Conservation (phyloP, 345 rosid genomes). For the Boechera stricta region DNA sequence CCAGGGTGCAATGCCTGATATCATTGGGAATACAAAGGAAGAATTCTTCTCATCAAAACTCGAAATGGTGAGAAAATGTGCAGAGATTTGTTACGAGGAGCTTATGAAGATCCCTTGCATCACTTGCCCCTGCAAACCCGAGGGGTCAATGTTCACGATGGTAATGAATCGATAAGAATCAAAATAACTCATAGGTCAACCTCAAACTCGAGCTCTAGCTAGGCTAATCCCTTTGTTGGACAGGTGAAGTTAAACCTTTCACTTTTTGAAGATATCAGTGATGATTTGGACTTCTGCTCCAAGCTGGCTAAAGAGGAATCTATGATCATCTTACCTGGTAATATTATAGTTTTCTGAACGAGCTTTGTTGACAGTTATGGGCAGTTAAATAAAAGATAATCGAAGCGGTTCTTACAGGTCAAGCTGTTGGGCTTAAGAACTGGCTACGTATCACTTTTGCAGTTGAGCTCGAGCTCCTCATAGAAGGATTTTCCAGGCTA, state of each 20-base stretch:
- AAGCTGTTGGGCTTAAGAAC: slow-evolving; percentile 59
- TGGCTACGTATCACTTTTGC: slow-evolving; percentile 72
- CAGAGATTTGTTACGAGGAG: slow-evolving; percentile 47
- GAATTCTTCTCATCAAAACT: slow-evolving; percentile 45
- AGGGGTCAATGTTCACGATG: slow-evolving; percentile 51
- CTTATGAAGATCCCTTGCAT: slow-evolving; percentile 46
- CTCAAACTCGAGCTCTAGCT: neutral
- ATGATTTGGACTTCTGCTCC: slow-evolving; percentile 51
- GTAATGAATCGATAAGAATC: slow-evolving; percentile 8
- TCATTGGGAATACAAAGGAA: slow-evolving; percentile 45
- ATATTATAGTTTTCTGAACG: neutral
- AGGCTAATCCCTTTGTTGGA: slow-evolving; percentile 1
- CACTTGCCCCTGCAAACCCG: slow-evolving; percentile 51
- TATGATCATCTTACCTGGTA: slow-evolving; percentile 49
- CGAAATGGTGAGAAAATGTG: slow-evolving; percentile 36
- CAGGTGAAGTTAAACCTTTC: slow-evolving; percentile 48
- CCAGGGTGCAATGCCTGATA: slow-evolving; percentile 48
- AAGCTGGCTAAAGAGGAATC: slow-evolving; percentile 55
- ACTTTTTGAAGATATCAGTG: slow-evolving; percentile 44
- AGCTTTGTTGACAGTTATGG: neutral
- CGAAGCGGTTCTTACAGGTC: slow-evolving; percentile 51
- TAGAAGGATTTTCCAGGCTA: slow-evolving; percentile 44
- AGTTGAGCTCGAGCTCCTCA: slow-evolving; percentile 53
- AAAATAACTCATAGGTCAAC: neutral
- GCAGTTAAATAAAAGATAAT: neutral